Evolutionary conservation across 2,329 filamentous ascomycete genomes (phyloP), one percentile per base, ranked within the genome.

Genomic region (Colletotrichum lentis): DNA sequence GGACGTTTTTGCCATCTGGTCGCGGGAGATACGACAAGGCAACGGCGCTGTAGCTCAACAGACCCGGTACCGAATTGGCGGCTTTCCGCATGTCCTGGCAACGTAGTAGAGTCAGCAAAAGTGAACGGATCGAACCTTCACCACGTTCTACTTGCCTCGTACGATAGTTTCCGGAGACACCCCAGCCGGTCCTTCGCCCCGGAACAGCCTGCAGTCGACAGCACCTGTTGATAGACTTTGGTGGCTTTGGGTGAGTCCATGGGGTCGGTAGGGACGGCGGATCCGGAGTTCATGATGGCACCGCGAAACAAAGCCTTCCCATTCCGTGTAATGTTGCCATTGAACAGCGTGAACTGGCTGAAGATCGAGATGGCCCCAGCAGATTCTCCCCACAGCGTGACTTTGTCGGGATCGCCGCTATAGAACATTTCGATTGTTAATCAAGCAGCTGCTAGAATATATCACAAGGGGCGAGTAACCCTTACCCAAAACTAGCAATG

Each of bases 371-470:
- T 89, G 1, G 83, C 77, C 0, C 86, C 86, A 0, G 86, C 85
- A 0, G 81, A 84, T 73, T 90, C 85, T 3, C 89, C 89, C 85
- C 85, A 90, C 49, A 91, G 86, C 0, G 88, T 90, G 3, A 91
- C 88, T 68, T 86, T 87, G 2, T 80, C 78, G 0, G 88, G 86
- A 71, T 91, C 88, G 3, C 89, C 90, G 1, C 90, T 69, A 3
- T 0, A 44, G 2, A 46, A 0, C n/a, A n/a, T 24, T 1, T 18
- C 18, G 12, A 22, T 3, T 1, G 12, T 59, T 14, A 22, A 3
- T 22, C 5, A 10, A 12, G 3, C 11, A 8, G 2, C 3, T 18
- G 4, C 5, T 24, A 24, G 2, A 24, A 14, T 1, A 37, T 5
- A 11, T 20, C 12, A 16, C 24, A 1, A 22, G 18, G 10, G 3